Percentiles rank a stretch among this genome's conserved stretches.
These are phyloP conservation scores for Nakazawaea ishiwadae DNA, from an alignment of 805 yeast species.

Conservation along the genomic window DNA sequence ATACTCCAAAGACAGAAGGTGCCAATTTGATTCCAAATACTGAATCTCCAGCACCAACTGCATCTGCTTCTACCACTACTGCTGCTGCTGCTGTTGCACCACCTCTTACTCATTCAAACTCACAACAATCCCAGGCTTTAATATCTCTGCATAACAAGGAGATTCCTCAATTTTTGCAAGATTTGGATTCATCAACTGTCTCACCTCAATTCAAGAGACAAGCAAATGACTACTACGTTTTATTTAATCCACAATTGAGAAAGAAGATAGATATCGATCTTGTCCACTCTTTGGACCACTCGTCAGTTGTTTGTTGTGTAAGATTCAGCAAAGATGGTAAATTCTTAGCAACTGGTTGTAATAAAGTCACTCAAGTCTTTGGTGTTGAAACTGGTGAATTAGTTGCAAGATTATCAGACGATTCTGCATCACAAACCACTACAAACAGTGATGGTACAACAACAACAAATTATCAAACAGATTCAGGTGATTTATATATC, in stretches of 20 bases:
- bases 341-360: slow-evolving; percentile 94
- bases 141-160: slow-evolving; percentile 62
- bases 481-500: slow-evolving; percentile 82
- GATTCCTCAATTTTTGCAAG: slow-evolving; percentile 75
- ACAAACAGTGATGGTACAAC: slow-evolving; percentile 28
- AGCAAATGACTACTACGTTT: slow-evolving; percentile 77
- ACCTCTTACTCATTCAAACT: slow-evolving; percentile 14
- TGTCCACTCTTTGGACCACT: slow-evolving; percentile 86
- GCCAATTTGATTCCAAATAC: slow-evolving; percentile 3
- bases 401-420: slow-evolving; percentile 83
- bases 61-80: slow-evolving; percentile 18
- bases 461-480: slow-evolving; percentile 44
- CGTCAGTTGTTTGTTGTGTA: slow-evolving; percentile 95
- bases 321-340: slow-evolving; percentile 89
- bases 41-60: slow-evolving; percentile 12
- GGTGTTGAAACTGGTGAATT: slow-evolving; percentile 89
- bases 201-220: slow-evolving; percentile 77
- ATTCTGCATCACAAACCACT: slow-evolving; percentile 41
- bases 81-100: slow-evolving; percentile 19
- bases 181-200: slow-evolving; percentile 74
- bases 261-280: slow-evolving; percentile 77
- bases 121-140: slow-evolving; percentile 23
- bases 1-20: slow-evolving; percentile 13
- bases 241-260: slow-evolving; percentile 85
- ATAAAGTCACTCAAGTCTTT: slow-evolving; percentile 91